Evolutionary conservation across 805 yeast genomes (phyloP).

Genomic region (Wickerhamomyces bisporus): DNA sequence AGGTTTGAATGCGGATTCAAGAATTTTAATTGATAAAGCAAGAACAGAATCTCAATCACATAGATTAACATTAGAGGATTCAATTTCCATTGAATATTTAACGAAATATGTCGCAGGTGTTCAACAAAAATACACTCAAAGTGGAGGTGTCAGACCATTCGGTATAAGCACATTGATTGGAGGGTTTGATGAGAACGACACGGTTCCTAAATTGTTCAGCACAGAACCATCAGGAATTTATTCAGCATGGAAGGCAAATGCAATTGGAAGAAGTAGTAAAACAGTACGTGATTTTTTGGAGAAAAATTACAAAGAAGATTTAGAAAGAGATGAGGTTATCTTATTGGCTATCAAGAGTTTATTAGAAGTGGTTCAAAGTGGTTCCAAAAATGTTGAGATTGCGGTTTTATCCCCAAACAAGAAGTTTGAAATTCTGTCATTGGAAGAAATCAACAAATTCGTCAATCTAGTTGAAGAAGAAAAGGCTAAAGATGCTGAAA

Average conservation of each 20-base stretch:
- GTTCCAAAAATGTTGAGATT: slow-evolving; percentile 93
- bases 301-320: slow-evolving; percentile 64
- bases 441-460: slow-evolving; percentile 66
- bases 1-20: slow-evolving; percentile 97
- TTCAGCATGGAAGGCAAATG: slow-evolving; percentile 97
- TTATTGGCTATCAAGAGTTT: slow-evolving; percentile 80
- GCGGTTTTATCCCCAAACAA: slow-evolving; percentile 75
- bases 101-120: slow-evolving; percentile 97
- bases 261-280: slow-evolving; percentile 92
- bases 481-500: slow-evolving; percentile 39
- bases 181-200: slow-evolving; percentile 87
- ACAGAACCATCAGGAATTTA: slow-evolving; percentile 98
- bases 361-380: slow-evolving; percentile 96
- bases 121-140: slow-evolving; percentile 93
- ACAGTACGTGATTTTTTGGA: slow-evolving; percentile 95
- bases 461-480: slow-evolving; percentile 85
- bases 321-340: slow-evolving; percentile 66
- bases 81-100: slow-evolving; percentile 85
- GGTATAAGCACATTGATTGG: slow-evolving; percentile 94
- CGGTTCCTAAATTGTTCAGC: slow-evolving; percentile 76
- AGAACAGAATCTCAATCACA: slow-evolving; percentile 96
- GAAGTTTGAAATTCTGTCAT: slow-evolving; percentile 51
- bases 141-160: slow-evolving; percentile 98
- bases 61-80: slow-evolving; percentile 88
- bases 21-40: slow-evolving; percentile 91